phyloP scores from a whole-genome alignment of 2,329 filamentous ascomycete genomes.

The Trichoderma arundinaceum region DNA sequence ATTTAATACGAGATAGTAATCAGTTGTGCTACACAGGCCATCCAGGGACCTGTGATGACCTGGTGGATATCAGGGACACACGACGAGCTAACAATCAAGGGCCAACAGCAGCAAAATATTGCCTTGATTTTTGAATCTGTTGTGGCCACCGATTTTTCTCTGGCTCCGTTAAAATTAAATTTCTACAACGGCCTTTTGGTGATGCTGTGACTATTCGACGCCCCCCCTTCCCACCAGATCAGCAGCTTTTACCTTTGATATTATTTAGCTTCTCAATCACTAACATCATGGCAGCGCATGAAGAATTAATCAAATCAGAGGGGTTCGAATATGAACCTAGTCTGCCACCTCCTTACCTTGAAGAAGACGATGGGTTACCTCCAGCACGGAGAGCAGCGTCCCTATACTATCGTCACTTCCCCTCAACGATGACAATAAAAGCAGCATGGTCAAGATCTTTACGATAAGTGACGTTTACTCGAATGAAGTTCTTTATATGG shows the following conservation, averaged over 20 bases:
- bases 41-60: neutral
- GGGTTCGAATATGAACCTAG: neutral
- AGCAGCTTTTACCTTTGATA: too few species aligned
- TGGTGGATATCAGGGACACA: neutral
- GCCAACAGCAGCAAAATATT: neutral
- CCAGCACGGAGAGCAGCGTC: neutral
- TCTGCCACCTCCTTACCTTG: neutral
- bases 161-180: too few species aligned
- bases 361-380: neutral
- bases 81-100: neutral
- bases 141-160: too few species aligned
- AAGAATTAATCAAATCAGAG: neutral
- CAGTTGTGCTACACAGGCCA: neutral
- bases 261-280: neutral
- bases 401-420: neutral
- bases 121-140: neutral
- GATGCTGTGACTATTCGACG: too few species aligned
- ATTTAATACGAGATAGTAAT: neutral
- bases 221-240: too few species aligned
- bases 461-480: neutral
- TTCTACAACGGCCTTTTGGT: too few species aligned
- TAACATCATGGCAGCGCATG: neutral
- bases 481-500: neutral
- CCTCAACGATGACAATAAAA: constrained; percentile 1
- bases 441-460: neutral